Percentiles rank a stretch among this genome's conserved stretches.
phyloP scores from a whole-genome alignment of 805 yeast genomes.

The Hanseniaspora singularis region DNA sequence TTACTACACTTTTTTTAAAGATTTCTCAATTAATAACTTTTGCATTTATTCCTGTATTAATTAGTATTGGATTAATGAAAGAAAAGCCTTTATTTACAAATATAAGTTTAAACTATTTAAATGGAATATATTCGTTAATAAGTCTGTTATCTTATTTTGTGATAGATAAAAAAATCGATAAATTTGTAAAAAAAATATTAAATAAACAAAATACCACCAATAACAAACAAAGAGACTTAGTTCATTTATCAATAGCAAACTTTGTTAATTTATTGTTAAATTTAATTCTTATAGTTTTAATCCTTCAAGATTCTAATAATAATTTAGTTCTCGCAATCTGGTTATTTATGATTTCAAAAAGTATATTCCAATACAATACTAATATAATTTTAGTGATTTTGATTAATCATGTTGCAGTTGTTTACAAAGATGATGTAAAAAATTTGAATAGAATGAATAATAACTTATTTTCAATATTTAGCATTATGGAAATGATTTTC shows the following conservation, averaged over 20 bases:
- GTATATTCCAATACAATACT: not conserved
- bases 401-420: not conserved
- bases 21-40: not conserved
- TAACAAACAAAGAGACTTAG: not conserved
- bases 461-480: conserved; percentile 8
- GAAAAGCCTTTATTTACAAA: not conserved
- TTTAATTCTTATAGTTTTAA: not conserved
- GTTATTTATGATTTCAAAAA: not conserved
- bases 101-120: not conserved
- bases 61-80: not conserved
- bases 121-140: not conserved
- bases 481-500: not conserved
- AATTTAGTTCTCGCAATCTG: not conserved
- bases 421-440: not conserved
- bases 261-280: not conserved
- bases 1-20: not conserved
- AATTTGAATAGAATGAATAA: not conserved
- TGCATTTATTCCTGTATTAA: not conserved
- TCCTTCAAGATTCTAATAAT: too few relatives aligned
- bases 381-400: not conserved
- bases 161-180: not conserved
- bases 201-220: not conserved
- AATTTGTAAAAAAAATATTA: not conserved
- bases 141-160: not conserved
- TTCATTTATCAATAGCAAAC: not conserved